Base-by-base conservation (phyloP, 179 eudicot species). In the Spinacia oleracea region DNA sequence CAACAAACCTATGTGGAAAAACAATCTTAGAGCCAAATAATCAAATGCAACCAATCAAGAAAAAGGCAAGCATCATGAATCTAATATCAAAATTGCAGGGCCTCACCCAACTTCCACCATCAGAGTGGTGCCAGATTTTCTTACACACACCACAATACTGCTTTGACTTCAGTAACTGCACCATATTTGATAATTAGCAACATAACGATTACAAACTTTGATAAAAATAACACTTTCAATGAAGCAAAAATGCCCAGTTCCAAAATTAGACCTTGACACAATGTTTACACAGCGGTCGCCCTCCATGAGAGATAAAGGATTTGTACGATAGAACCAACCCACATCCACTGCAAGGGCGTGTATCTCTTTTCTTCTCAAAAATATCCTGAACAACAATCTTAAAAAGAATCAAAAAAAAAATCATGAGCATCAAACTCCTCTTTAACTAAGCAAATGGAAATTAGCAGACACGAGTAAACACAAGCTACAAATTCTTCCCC, bases 121-220 rank as follows among this genome's bases (percentile, higher is more conserved):
- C 94, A 25, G 92, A 90, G 84, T 86, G 89, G 80, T 87, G 89
- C 91, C 92, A 89, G 53, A 88, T 89, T 85, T 83, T 88, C 83
- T 89, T 90, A 82, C 92, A 90, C 27, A 89, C 87, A 40, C 94
- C 94, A 81, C 94, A 90, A 81, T 88, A 85, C 78, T 89, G 94
- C 79, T 86, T 90, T 34, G 89, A 89, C 82, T 88, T 88, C 76
- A 80, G 81, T 80, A 89, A 68, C 92, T 90, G 82, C 68, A 78
- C 67, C 77, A 81, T 62, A 73, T 50, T 78, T 48, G 32, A 81
- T 60, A 78, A 32, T 42, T 45, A 60, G 67, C 29, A 55, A 40
- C 23, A 81, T 42, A 72, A 67, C 11, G 72, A 48, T 53, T 12
- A 20, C 58, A 53, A 58, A 51, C 55, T 42, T 29, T 35, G 45